These are phyloP conservation scores for Epichloe aotearoae DNA, from an alignment of 2,329 filamentous ascomycete genomes.

Conservation along the genomic window DNA sequence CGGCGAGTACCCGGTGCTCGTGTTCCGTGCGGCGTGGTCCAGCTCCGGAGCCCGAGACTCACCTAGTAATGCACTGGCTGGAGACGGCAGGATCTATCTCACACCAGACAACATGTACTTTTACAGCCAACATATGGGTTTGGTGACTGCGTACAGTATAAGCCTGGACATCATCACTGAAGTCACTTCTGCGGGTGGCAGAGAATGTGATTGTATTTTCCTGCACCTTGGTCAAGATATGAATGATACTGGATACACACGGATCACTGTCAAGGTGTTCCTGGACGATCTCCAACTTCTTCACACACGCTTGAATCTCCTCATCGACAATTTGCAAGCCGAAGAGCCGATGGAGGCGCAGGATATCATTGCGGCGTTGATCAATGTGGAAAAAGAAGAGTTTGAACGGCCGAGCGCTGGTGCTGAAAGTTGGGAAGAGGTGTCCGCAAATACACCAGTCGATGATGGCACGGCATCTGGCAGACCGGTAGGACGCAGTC, in stretches of 20 bases:
- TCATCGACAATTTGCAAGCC: constrained; percentile 68
- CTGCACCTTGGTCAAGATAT: constrained; percentile 57
- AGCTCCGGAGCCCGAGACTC: constrained; percentile 33
- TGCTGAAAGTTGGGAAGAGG: constrained; percentile 83
- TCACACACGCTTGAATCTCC: constrained; percentile 69
- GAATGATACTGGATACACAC: constrained; percentile 50
- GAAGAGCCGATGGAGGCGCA: constrained; percentile 56
- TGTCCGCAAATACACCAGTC: constrained; percentile 49
- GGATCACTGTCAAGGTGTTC: constrained; percentile 85
- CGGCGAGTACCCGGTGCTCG: constrained; percentile 74
- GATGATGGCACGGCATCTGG: constrained; percentile 35
- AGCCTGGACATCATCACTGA: constrained; percentile 68
- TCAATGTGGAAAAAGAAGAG: constrained; percentile 58
- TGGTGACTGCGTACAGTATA: constrained; percentile 72
- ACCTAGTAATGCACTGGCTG: constrained; percentile 35
- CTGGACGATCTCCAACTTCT: constrained; percentile 75
- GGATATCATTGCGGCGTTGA: constrained; percentile 56
- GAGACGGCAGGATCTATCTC: constrained; percentile 68
- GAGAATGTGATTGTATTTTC: constrained; percentile 87
- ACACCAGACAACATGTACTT: constrained; percentile 86
- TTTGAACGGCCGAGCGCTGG: constrained; percentile 51
- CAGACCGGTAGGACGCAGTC: constrained; percentile 18
- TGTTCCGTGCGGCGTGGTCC: constrained; percentile 83
- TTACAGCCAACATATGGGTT: constrained; percentile 86
- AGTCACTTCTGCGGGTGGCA: constrained; percentile 77